A percentile compares a stretch with the other conserved stretches of the same genome.
Conservation (phyloP, 2,329 filamentous ascomycete genomes). For the Incumbomyces delicatus region DNA sequence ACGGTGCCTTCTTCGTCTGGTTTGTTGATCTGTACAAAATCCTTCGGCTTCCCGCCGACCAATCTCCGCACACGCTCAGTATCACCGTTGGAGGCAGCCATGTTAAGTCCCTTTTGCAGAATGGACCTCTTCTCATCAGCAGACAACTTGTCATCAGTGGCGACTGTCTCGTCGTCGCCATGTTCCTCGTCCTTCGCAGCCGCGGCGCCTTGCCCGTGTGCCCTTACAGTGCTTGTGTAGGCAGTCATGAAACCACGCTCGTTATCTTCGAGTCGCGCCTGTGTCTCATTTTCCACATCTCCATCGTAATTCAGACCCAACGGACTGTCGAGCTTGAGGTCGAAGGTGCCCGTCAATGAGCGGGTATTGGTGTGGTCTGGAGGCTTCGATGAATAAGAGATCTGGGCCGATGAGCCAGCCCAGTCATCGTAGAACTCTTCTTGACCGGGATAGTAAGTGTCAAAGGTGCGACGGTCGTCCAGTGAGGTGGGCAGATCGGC, state of each 20-base stretch:
- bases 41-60: slow-evolving; percentile 60
- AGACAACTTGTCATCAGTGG: slow-evolving; percentile 62
- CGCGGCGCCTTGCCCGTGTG: slow-evolving; percentile 68
- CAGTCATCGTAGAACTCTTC: slow-evolving; percentile 98
- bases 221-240: slow-evolving; percentile 90
- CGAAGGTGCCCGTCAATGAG: slow-evolving; percentile 44
- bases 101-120: slow-evolving; percentile 79
- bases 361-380: slow-evolving; percentile 38
- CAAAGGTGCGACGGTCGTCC: slow-evolving; percentile 68
- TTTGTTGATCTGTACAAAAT: slow-evolving; percentile 74
- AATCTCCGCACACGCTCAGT: slow-evolving; percentile 69
- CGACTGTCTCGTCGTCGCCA: slow-evolving; percentile 70
- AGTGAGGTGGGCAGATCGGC: slow-evolving; percentile 82
- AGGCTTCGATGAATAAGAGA: slow-evolving; percentile 73
- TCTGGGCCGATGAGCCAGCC: slow-evolving; percentile 30
- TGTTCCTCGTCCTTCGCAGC: slow-evolving; percentile 49
- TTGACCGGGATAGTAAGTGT: slow-evolving; percentile 60
- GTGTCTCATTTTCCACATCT: slow-evolving; percentile 38
- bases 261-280: slow-evolving; percentile 57
- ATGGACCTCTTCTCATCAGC: slow-evolving; percentile 68
- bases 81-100: slow-evolving; percentile 95
- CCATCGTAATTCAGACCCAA: slow-evolving; percentile 51
- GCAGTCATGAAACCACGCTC: slow-evolving; percentile 87
- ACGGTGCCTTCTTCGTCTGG: slow-evolving; percentile 91
- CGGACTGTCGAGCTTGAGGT: slow-evolving; percentile 70